Evolutionary conservation across 257 asterid species (phyloP), one percentile per base, ranked within the genome.

Genomic region (Paraleonurus japonicus): DNA sequence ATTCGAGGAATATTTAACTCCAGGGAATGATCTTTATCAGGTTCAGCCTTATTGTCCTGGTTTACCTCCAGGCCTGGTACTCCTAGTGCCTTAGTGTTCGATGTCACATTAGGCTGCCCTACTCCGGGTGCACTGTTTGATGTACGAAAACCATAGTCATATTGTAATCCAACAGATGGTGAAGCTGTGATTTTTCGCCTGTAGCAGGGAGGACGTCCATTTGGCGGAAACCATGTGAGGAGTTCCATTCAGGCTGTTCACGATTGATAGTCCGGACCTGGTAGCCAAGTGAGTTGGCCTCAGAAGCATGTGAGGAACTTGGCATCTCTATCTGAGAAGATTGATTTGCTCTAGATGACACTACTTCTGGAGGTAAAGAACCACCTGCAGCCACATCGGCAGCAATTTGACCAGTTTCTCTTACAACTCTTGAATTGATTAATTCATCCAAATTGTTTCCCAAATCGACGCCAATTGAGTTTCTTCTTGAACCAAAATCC

Each of bases 381-480:
- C 62, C 79, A 64, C 50, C 70, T 64, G 78, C 68, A 47, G 76
- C 78, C 43, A 80, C 77, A 76, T 69, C 70, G 55, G 60, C 83
- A 10, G 80, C 81, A 72, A 69, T 73, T 77, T 65, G 81, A 62
- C 76, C 82, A 20, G 84, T 69, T 79, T 80, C 90, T 70, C 85
- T 82, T 54, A 75, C 94, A 43, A 61, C 81, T 69, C 82, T 75
- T 66, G 84, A 84, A 67, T 87, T 63, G 32, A 85, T 82, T 43
- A 92, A 85, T 57, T 90, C 97, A 61, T 92, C 88, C 76, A 87
- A 82, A 79, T 90, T 88, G 80, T 81, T 87, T 26, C 81, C 87
- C 66, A 88, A 78, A 64, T 81, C 95, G 75, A 82, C 73, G 35
- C 65, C 83, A 62, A 85, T 57, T 35, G 97, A 90, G 85, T 84